Evolutionary conservation across 2,329 filamentous ascomycete species (phyloP), one percentile per base, ranked within the genome.

Genomic region (Nemania sp.): DNA sequence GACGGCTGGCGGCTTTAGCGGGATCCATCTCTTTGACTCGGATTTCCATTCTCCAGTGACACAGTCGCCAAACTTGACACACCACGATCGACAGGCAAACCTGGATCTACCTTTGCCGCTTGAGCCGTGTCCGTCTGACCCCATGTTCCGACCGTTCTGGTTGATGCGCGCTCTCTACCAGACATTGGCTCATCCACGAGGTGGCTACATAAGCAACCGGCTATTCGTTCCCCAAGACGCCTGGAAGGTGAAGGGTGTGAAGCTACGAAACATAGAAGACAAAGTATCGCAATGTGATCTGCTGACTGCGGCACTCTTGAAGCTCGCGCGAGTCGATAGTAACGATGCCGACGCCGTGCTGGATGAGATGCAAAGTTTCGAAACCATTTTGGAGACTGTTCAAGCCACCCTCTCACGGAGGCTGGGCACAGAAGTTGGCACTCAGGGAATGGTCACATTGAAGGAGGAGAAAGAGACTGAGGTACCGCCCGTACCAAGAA

Each of bases 141-240:
- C 89, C 61, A 83, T 97, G 69, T 82, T 98, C n/a, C 88, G 95
- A 18, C 96, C 95, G 1, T 99, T 97, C 75, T 99, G 95, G 95
- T 81, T 99, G 46, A 97, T 99, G 91, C 88, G 95, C 56, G 93
- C 90, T 63, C 82, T 99, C 25, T 96, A 95, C 72, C 92, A 97
- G 74, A 97, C 93, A 0, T 86, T 99, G 46, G 90, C 89, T 17
- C 94, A 99, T 71, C 92, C 94, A 2, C 87, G 92, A 21, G 95
- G 95, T 39, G 95, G 93, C 15, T 99, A 97, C 72, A 73, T 99
- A 18, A 96, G 93, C 54, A 94, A 88, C 20, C 93, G 92, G 69
- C 83, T 99, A 0, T 99, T 99, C 72, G 85, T 99, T 5, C 93
- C 95, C 5, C 86, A 91, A 53, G 93, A 98, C 72, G 91, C 95